Evolutionary conservation across 148 eudicot genomes (phyloP), one percentile per base, ranked within the genome.

Genomic region (Nepenthes gracilis): DNA sequence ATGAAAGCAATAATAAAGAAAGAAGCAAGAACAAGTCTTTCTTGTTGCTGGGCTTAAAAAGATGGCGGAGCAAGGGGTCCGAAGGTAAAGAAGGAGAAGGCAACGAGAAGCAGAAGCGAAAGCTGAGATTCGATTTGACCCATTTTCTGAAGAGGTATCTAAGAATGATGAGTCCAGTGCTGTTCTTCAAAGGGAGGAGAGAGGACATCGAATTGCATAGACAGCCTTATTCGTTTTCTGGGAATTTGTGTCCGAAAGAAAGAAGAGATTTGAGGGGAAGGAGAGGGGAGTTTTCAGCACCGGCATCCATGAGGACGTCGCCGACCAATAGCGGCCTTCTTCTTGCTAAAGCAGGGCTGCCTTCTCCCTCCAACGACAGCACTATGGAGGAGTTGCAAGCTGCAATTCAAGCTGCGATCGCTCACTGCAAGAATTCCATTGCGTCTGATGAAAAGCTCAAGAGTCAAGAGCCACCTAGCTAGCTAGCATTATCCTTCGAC

Each of bases 341-440:
- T 6, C 8, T 11, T 45, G 48, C 48, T 5, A 45, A 45, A 11
- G 48, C 48, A 11, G 48, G 48, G 48, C 67, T 90, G 56, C 6
- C 35, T 32, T 53, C 6, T 23, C 36, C 78, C 2, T 61, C 75
- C 0, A 82, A 83, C 68, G 88, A 87, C 40, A 87, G 97, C 43
- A 77, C 86, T 2, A 90, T 90, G 97, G 97, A 90, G 59, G 97
- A 90, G 54, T 64, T 90, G 40, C 97, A 90, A 61, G 79, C 85
- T 63, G 97, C 95, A 1, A 90, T 90, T 72, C 95, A 87, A 71
- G 86, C 97, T 40, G 95, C 97, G 0, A 90, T 90, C 67, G 85
- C 89, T 74, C 95, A 90, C 73, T 90, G 97, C 69, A 90, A 90
- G 70, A 81, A 87, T 23, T 90, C 97, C 12, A 75, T 77, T 45